These are phyloP conservation scores for Rubroshorea leprosula DNA, from an alignment of 345 rosid species.

Conservation along the genomic window DNA sequence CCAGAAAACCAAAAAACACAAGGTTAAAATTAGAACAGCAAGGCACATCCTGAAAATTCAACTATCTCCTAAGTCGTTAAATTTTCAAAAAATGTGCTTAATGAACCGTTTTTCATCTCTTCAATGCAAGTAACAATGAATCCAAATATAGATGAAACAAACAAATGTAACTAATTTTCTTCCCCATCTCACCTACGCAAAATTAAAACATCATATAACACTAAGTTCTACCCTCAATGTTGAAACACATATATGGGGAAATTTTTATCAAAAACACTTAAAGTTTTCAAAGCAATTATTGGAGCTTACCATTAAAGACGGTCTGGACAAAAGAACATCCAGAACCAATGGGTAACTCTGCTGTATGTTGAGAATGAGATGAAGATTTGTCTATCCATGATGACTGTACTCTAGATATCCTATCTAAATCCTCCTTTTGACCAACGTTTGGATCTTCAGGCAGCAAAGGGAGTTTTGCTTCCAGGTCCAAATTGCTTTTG, in stretches of 20 bases:
- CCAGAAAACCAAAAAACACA: constrained; percentile 6
- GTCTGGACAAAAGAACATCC: constrained; percentile 88
- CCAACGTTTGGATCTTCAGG: too few relatives aligned
- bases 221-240: too few relatives aligned
- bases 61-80: too few relatives aligned
- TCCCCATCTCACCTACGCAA: too few relatives aligned
- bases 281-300: neutral
- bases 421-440: constrained; percentile 32
- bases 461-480: constrained; percentile 46
- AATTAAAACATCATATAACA: neutral
- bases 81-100: too few relatives aligned
- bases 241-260: neutral
- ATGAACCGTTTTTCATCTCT: too few relatives aligned
- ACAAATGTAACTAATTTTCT: too few relatives aligned
- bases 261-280: neutral
- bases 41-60: neutral
- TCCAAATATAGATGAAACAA: too few relatives aligned
- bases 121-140: too few relatives aligned
- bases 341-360: constrained; percentile 52
- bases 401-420: constrained; percentile 50
- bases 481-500: constrained; percentile 46
- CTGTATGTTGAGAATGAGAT: constrained; percentile 38
- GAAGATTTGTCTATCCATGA: constrained; percentile 58
- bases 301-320: constrained; percentile 61
- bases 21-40: neutral